phyloP scores from a whole-genome alignment of 257 asterid species.

The Solanum ahanhuiri region DNA sequence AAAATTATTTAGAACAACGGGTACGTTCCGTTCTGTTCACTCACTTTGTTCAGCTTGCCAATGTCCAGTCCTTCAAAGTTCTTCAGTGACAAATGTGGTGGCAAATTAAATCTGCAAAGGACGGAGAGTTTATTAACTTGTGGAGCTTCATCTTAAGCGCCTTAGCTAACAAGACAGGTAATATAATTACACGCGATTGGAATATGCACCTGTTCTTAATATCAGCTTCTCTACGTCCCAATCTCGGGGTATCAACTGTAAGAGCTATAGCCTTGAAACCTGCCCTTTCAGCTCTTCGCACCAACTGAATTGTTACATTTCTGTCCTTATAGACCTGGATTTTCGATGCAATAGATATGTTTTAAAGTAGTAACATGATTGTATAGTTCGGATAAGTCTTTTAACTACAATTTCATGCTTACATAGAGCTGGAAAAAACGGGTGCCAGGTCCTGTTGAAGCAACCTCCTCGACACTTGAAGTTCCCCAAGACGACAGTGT shows the following conservation, averaged over 20 bases:
- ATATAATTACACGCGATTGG: background rate
- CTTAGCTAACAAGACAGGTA: background rate
- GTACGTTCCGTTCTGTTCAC: background rate
- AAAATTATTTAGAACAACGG: background rate
- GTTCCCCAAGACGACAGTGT: slow-evolving; percentile 59
- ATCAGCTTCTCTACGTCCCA: slow-evolving; percentile 90
- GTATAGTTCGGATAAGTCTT: background rate
- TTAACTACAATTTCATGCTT: slow-evolving; percentile 4
- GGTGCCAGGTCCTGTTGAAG: slow-evolving; percentile 52
- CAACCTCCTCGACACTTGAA: slow-evolving; percentile 81
- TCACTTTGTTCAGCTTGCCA: slow-evolving; percentile 72
- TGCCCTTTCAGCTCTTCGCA: slow-evolving; percentile 83
- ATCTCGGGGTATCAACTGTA: slow-evolving; percentile 75
- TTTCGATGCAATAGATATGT: background rate
- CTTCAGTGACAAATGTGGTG: slow-evolving; percentile 62
- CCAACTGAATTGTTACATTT: slow-evolving; percentile 81
- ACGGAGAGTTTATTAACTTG: background rate
- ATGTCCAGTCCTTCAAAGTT: slow-evolving; percentile 81
- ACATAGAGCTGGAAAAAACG: slow-evolving; percentile 45
- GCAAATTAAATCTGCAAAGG: slow-evolving; percentile 30
- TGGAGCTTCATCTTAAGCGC: background rate
- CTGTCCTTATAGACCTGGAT: slow-evolving; percentile 80
- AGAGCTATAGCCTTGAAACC: slow-evolving; percentile 96
- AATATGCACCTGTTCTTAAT: slow-evolving; percentile 64
- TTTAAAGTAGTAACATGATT: background rate